A percentile compares a stretch with the other conserved stretches of the same genome.
phyloP scores from a whole-genome alignment of 2,329 filamentous ascomycete genomes.

The Aspergillus pseudotamarii region DNA sequence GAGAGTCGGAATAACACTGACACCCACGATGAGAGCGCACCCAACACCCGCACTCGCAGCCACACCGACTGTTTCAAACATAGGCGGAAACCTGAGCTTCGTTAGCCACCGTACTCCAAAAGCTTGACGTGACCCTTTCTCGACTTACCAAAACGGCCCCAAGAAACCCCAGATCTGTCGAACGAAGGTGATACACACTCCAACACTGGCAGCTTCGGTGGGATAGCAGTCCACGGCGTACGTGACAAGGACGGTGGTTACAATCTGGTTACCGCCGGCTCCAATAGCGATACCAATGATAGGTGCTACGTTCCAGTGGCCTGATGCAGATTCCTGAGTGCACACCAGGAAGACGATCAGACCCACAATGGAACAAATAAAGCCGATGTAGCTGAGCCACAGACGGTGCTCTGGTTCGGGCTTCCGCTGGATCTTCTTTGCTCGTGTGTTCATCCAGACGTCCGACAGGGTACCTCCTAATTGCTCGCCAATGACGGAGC shows the following conservation, averaged over 20 bases:
- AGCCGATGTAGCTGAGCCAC: conserved; percentile 62
- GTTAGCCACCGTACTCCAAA: conserved; percentile 16
- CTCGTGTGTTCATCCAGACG: conserved; percentile 56
- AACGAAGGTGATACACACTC: conserved; percentile 63
- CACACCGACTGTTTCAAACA: conserved; percentile 39
- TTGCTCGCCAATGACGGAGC: conserved; percentile 63
- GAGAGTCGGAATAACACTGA: conserved; percentile 36
- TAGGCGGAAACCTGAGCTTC: conserved; percentile 33
- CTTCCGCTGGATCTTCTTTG: conserved; percentile 37
- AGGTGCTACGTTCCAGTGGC: conserved; percentile 59
- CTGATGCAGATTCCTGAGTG: conserved; percentile 48
- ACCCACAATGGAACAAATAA: conserved; percentile 55
- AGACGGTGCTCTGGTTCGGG: conserved; percentile 58
- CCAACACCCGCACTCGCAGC: conserved; percentile 36
- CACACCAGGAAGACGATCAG: conserved; percentile 61
- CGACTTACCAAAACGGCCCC: conserved; percentile 42
- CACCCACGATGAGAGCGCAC: conserved; percentile 32
- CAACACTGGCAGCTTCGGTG: conserved; percentile 59
- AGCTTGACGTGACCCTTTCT: neutral
- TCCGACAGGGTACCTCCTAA: conserved; percentile 61
- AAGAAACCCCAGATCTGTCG: conserved; percentile 46
- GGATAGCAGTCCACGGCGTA: conserved; percentile 63
- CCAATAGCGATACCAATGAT: conserved; percentile 58
- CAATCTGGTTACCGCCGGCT: conserved; percentile 62
- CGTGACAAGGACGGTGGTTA: conserved; percentile 65